Evolutionary conservation across 352 stramenopile genomes (phyloP).

Genomic region (Elongisporangium anandrum): DNA sequence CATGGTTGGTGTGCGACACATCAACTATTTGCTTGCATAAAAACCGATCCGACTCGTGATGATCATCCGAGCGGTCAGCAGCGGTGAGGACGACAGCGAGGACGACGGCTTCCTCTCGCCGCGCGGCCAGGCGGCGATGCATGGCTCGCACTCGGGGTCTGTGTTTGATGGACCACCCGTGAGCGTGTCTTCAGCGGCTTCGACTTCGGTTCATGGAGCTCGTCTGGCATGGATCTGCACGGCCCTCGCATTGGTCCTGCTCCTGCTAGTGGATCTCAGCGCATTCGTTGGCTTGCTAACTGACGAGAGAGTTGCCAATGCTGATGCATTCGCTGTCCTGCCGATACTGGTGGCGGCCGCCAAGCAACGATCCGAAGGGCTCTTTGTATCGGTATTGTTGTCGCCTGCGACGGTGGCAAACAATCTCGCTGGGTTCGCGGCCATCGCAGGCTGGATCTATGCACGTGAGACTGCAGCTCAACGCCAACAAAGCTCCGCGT

Average conservation of each 20-base stretch:
- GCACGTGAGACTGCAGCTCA: conserved; percentile 20
- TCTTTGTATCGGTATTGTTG: conserved; percentile 11
- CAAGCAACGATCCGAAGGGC: not conserved
- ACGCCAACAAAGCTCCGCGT: conserved; percentile 3
- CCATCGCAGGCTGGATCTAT: conserved; percentile 56
- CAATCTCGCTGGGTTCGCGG: conserved; percentile 36
- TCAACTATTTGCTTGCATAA: too few relatives aligned
- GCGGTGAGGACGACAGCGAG: conserved; percentile 33
- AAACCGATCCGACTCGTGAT: too few relatives aligned
- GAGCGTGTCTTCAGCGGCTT: not conserved
- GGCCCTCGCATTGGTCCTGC: conserved; percentile 30
- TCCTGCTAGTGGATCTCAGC: conserved; percentile 62
- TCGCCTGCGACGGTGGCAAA: conserved; percentile 31
- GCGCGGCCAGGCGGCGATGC: conserved; percentile 3
- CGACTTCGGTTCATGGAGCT: conserved; percentile 8
- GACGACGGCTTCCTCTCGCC: not conserved
- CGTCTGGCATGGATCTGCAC: conserved; percentile 41
- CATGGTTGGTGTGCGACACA: conserved; percentile 1
- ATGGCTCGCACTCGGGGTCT: conserved; percentile 10
- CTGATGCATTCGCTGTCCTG: conserved; percentile 35
- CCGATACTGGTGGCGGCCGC: conserved; percentile 10
- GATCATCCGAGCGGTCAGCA: conserved; percentile 72
- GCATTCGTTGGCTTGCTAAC: conserved; percentile 26
- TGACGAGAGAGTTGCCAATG: conserved; percentile 2
- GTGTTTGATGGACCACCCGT: conserved; percentile 8